Conservation (phyloP, 352 stramenopile species). For the Globisporangium sylvaticum region DNA sequence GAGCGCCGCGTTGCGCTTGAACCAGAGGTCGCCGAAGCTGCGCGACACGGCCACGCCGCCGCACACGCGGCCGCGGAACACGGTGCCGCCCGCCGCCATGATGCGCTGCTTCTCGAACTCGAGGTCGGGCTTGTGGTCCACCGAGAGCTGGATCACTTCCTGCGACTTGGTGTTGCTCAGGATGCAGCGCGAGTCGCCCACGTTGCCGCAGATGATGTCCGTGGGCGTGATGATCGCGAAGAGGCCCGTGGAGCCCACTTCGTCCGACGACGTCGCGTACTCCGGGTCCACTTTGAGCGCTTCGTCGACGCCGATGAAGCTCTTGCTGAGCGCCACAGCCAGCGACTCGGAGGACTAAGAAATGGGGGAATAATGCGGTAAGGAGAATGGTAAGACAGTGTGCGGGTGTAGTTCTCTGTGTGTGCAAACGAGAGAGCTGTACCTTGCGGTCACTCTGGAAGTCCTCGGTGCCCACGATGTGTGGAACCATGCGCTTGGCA, state of each 20-base stretch:
- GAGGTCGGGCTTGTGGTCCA: constrained; percentile 85
- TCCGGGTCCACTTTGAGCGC: constrained; percentile 68
- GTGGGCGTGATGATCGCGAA: constrained; percentile 79
- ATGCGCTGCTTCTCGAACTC: constrained; percentile 87
- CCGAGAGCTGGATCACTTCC: constrained; percentile 74
- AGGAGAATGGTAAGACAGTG: not conserved
- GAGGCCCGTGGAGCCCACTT: constrained; percentile 80
- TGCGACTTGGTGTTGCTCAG: constrained; percentile 70
- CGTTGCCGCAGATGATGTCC: constrained; percentile 80
- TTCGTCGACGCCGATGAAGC: constrained; percentile 73
- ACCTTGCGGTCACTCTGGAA: constrained; percentile 70
- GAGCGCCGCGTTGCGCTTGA: constrained; percentile 77
- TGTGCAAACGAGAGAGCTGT: not conserved
- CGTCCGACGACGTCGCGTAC: constrained; percentile 56
- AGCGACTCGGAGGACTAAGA: constrained; percentile 58
- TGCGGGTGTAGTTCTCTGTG: not conserved
- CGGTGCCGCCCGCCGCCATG: constrained; percentile 71
- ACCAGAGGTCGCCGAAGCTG: constrained; percentile 87
- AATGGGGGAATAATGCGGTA: not conserved
- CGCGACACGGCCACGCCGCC: constrained; percentile 81
- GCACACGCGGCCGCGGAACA: constrained; percentile 82
- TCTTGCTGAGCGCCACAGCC: constrained; percentile 65
- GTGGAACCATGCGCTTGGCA: constrained; percentile 58
- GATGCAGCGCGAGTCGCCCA: constrained; percentile 83
- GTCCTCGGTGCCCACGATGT: constrained; percentile 65